Evolutionary conservation across 139 green algal species (phyloP), one percentile per base, ranked within the genome.

Genomic region (Closterium sp.): DNA sequence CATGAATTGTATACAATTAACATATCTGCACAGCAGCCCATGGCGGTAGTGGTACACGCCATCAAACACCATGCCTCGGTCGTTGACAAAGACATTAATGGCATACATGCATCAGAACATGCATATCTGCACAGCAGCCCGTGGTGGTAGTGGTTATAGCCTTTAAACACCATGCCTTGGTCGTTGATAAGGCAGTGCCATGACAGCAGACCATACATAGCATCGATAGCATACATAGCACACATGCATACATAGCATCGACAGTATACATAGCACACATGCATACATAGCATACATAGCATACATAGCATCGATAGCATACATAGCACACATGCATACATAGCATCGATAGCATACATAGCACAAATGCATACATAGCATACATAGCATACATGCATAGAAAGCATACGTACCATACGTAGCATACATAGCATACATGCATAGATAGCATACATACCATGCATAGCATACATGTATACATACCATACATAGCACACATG

Each of bases 31-130:
- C 5, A 90, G 31, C 28, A 84, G 32, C 32, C 55, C 87, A 21
- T 90, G 87, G 55, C 32, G 32, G 87, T 90, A 90, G 64, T 34
- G 32, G 87, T 90, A 30, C 32, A 31, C 21, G 19, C 10, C 64
- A 34, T 90, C 87, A 86, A 90, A 30, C 7, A 90, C 34, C 30
- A 28, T 86, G 30, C 87, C 87, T 0, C 87, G 87, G 87, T 84
- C 28, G 36, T 89, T 89, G 19, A 89, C 16, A 32, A 36, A 89
- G 21, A 89, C 86, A 25, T 89, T 90, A 10, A 66, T 19, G 38
- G 19, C 4, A 66, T 10, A 10, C 19, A 10, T 55, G 6, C 36
- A 55, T n/a, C n/a, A n/a, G n/a, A n/a, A n/a, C n/a, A n/a, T n/a
- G n/a, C 85, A 32, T 31, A 89, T 21, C 30, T 89, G 86, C 87